Evolutionary conservation across 2,329 filamentous ascomycete genomes (phyloP), one percentile per base, ranked within the genome.

Genomic region (Fusarium ambrosium): DNA sequence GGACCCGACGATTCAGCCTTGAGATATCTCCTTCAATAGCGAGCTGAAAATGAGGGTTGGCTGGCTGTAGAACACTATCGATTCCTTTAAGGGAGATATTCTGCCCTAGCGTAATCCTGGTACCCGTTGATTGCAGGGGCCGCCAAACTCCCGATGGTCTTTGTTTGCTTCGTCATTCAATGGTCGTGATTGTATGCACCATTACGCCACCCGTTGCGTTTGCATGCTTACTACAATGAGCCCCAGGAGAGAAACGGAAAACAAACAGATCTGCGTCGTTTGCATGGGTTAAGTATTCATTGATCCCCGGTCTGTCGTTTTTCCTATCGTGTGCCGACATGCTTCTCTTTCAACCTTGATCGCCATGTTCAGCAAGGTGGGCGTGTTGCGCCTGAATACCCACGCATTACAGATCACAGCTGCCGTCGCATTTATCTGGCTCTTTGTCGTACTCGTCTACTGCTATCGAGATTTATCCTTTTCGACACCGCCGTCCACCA

Each of bases 371-470:
- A 60, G 37, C 41, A 45, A 66, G 16, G 66, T 41, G 18, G 32
- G 34, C 11, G 13, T 58, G 7, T 6, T 74, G 36, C 70, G 70
- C 37, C 22, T 69, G 9, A 68, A 60, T 34, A 39, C 73, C 22
- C 68, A 22, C 22, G 55, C 68, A 2, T 36, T 70, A n/a, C 74
- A 72, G 24, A 64, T 74, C 45, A 66, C 56, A 2, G 65, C 64
- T 16, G 55, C 62, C 4, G 53, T 70, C 10, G 61, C 62, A 9
- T 68, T 69, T 10, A 48, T 74, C 24, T 76, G 74, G 74, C 34
- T 76, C 18, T 66, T 76, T 32, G 22, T 59, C 4, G 27, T 59
- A 1, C 51, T 65, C 10, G 51, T 56, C 18, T 71, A 74, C 16
- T 62, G 59, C 9, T 72, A 66, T 13, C 45, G 55, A 24, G 55